phyloP scores from a whole-genome alignment of 2,329 filamentous ascomycete genomes.

The Dothideomycetidae sp. region DNA sequence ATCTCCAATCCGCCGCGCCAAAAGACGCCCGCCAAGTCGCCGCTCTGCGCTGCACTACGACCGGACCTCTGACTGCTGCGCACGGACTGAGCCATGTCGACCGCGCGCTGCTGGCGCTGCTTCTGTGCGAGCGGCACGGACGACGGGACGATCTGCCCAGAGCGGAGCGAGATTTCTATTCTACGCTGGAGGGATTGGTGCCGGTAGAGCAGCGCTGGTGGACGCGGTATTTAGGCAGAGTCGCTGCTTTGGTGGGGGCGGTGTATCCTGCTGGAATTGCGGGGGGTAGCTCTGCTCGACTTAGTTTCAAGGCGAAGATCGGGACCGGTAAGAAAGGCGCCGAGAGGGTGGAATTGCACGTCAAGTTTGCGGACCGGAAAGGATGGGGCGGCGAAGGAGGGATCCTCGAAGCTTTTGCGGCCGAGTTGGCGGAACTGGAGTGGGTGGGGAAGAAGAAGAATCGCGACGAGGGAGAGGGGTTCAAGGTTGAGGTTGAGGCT shows the following conservation, averaged over 20 bases:
- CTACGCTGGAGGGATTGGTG: constrained; percentile 39
- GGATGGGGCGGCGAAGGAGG: constrained; percentile 29
- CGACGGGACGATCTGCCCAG: constrained; percentile 41
- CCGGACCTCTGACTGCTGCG: constrained; percentile 49
- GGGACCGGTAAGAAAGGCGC: constrained; percentile 28
- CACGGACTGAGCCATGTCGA: constrained; percentile 63
- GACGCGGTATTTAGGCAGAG: constrained; percentile 47
- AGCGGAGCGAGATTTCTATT: constrained; percentile 41
- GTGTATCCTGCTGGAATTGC: constrained; percentile 48
- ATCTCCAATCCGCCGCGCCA: constrained; percentile 28
- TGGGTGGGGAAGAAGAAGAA: constrained; percentile 48
- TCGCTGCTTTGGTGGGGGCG: constrained; percentile 42
- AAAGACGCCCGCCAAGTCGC: constrained; percentile 44
- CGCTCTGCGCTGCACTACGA: constrained; percentile 58
- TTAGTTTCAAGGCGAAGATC: constrained; percentile 31
- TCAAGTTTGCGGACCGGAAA: constrained; percentile 24
- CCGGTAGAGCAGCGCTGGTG: constrained; percentile 47
- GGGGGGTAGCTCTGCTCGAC: constrained; percentile 23
- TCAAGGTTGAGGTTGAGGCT: constrained; percentile 24
- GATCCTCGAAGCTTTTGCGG: constrained; percentile 27
- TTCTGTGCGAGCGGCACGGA: constrained; percentile 61
- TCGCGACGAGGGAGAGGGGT: constrained; percentile 34
- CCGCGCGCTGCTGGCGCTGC: constrained; percentile 55
- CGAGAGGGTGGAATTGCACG: constrained; percentile 30
- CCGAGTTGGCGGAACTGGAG: constrained; percentile 31